Percentiles rank a stretch among this genome's conserved stretches.
Evolutionary conservation across 2,329 filamentous ascomycete species (phyloP).

Genomic region (Fusarium redolens): DNA sequence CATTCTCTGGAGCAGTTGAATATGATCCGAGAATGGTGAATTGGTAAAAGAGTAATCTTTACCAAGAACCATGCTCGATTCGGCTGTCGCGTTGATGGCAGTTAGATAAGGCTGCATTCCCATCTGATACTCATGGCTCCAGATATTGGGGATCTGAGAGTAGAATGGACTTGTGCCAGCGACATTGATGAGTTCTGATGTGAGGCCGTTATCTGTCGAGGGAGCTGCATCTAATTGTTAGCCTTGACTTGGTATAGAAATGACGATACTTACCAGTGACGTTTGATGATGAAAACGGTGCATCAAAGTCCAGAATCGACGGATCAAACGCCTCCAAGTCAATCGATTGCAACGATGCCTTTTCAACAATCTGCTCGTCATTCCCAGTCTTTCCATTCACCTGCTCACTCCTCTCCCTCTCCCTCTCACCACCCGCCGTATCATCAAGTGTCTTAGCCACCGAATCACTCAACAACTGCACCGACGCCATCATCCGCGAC

Average conservation of each 20-base stretch:
- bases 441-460: constrained; percentile 43
- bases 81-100: constrained; percentile 40
- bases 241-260: fast-evolving
- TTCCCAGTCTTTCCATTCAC: fast-evolving
- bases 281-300: not conserved
- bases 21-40: constrained; percentile 49
- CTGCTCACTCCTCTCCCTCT: not conserved
- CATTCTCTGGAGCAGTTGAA: constrained; percentile 43
- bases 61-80: constrained; percentile 34
- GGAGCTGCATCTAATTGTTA: not conserved
- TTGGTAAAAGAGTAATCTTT: constrained; percentile 45
- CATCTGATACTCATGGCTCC: constrained; percentile 48
- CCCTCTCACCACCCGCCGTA: not conserved
- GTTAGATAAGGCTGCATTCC: constrained; percentile 43
- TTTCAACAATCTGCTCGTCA: not conserved
- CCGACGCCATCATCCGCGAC: constrained; percentile 38
- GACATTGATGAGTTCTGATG: constrained; percentile 13
- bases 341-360: not conserved
- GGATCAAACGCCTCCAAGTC: constrained; percentile 3
- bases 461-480: constrained; percentile 42
- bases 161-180: constrained; percentile 31
- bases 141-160: constrained; percentile 47
- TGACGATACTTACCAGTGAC: not conserved
- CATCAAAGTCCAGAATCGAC: constrained; percentile 6
- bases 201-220: fast-evolving